Evolutionary conservation across 1,284 basidiomycete species (phyloP), one percentile per base, ranked within the genome.

Genomic region (Cryptococcus maquisensis): DNA sequence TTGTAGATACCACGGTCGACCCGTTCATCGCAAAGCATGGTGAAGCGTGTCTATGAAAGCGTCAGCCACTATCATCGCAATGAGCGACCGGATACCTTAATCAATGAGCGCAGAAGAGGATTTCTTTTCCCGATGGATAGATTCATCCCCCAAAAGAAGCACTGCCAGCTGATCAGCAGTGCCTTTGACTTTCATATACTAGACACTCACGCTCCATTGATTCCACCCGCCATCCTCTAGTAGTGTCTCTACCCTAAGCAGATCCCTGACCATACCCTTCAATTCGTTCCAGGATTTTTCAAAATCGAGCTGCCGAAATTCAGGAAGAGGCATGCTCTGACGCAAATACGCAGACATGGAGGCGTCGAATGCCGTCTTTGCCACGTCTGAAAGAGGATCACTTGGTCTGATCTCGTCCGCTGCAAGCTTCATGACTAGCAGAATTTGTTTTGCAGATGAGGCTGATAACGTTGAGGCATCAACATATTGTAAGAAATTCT

Each of bases 241-340:
- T 1, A 62, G 21, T 1, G 9, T 15, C 15, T 59, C 60, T 4
- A 59, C 20, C 8, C 12, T 32, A 26, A 47, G 77, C 73, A 84
- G 81, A 3, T 82, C 83, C 43, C 83, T 78, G 3, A 89, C 59
- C 8, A 87, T 67, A 0, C 65, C 71, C 5, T 76, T 69, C 2
- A 89, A 60, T 0, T 77, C 72, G 16, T 78, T 63, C 83, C 85
- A 89, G 0, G 81, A 82, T 3, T 80, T 70, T 13, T 77, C 71
- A 43, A 81, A 76, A 1, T 78, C 61, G 0, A 83, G 83, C 0
- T 86, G 66, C 4, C 79, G 71, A 16, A 88, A 76, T 3, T 83
- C 75, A 15, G 85, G 82, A 7, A 88, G 81, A 0, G 90, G 90
- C 68, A 89, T 84, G 57, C 82, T 84, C 38, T 85, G 86, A 24